Evolutionary conservation across 106 monocot species (phyloP).

Genomic region (Dendrobium catenatum): DNA sequence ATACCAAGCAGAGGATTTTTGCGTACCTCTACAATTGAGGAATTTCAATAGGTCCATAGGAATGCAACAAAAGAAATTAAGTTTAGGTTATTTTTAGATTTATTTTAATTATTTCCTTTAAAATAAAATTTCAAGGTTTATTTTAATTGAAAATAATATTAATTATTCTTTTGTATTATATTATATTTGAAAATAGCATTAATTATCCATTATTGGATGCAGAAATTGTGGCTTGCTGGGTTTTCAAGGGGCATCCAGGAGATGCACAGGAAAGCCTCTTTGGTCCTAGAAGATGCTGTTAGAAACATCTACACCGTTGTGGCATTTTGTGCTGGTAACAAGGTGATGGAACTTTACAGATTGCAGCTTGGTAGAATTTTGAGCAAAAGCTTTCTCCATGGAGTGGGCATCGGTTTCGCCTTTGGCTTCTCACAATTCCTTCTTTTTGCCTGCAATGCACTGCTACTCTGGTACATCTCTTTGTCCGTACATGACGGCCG

Average conservation of each 20-base stretch:
- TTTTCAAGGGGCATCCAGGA: constrained; percentile 96
- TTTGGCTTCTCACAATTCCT: constrained; percentile 94
- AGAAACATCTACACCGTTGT: constrained; percentile 97
- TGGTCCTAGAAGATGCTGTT: constrained; percentile 95
- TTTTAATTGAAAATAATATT: too few relatives aligned
- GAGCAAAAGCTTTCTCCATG: constrained; percentile 69
- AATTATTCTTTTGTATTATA: too few relatives aligned
- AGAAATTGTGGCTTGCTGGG: constrained; percentile 99
- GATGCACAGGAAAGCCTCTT: constrained; percentile 93
- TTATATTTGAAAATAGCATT: neutral
- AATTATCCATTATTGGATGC: constrained; percentile 13
- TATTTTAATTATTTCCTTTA: too few relatives aligned
- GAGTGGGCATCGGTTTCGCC: constrained; percentile 76
- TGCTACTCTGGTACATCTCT: constrained; percentile 90
- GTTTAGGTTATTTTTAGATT: too few relatives aligned
- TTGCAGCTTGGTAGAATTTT: constrained; percentile 60
- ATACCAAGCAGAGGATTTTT: too few relatives aligned
- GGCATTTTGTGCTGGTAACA: constrained; percentile 92
- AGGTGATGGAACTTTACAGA: constrained; percentile 86
- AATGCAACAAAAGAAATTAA: too few relatives aligned
- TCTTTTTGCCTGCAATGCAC: constrained; percentile 90
- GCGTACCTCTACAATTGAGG: too few relatives aligned
- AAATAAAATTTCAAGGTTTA: too few relatives aligned
- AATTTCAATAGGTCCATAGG: too few relatives aligned
- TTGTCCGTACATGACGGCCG: constrained; percentile 39